phyloP scores from a whole-genome alignment of 2,329 filamentous ascomycete species.

The Cladorrhinum sp. region DNA sequence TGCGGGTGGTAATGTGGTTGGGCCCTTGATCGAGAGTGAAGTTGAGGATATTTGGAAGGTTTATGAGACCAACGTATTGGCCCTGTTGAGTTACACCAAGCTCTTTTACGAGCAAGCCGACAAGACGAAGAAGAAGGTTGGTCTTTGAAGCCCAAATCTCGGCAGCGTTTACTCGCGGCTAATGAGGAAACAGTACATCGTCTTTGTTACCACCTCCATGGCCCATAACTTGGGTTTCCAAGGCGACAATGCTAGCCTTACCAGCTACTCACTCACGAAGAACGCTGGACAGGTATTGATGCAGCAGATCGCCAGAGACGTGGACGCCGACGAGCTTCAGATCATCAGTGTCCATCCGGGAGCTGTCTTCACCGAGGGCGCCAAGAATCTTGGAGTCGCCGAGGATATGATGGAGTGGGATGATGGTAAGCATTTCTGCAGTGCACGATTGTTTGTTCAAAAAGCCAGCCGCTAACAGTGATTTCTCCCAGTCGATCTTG shows the following conservation, averaged over 20 bases:
- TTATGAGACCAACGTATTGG: conserved; percentile 32
- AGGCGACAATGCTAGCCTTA: conserved; percentile 19
- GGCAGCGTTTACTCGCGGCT: too few species aligned
- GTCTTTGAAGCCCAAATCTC: too few species aligned
- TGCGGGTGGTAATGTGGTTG: conserved; percentile 13
- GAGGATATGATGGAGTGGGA: conserved; percentile 29
- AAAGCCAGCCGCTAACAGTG: neutral
- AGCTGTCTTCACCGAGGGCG: conserved; percentile 34
- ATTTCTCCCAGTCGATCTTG: conserved; percentile 16
- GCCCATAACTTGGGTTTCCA: conserved; percentile 27
- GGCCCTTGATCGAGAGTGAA: conserved; percentile 27
- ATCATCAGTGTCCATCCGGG: conserved; percentile 42
- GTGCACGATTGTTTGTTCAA: neutral
- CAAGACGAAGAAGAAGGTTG: conserved; percentile 21
- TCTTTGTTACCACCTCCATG: conserved; percentile 32
- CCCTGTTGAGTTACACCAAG: conserved; percentile 32
- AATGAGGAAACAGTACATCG: neutral
- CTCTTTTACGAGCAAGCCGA: conserved; percentile 35
- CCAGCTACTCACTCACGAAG: conserved; percentile 39
- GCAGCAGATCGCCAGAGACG: conserved; percentile 39
- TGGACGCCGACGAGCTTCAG: conserved; percentile 34
- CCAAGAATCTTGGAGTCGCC: conserved; percentile 24
- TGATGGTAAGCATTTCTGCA: conserved; percentile 27
- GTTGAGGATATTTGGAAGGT: conserved; percentile 27
- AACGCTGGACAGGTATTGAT: conserved; percentile 35